Percentiles rank a stretch among this genome's conserved stretches.
phyloP scores from a whole-genome alignment of 202 grass and related monocot species.

The Elaeis oleifera region DNA sequence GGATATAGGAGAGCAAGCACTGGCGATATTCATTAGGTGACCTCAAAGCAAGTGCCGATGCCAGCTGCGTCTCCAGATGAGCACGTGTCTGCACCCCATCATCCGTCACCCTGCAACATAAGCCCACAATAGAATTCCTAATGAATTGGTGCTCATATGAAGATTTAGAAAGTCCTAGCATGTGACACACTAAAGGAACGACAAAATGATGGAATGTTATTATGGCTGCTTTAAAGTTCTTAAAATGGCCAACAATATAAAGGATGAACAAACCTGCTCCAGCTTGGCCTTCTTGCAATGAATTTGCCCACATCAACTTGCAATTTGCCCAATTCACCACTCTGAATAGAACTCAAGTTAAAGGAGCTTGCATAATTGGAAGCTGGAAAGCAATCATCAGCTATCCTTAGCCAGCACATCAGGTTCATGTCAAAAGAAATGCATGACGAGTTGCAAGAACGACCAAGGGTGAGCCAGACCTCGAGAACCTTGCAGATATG shows the following conservation, averaged over 20 bases:
- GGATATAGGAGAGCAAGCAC: slow-evolving; percentile 76
- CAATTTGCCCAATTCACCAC: slow-evolving; percentile 75
- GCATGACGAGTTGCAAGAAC: slow-evolving; percentile 65
- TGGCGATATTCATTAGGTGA: slow-evolving; percentile 91
- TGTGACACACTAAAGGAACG: no score
- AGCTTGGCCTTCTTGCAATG: slow-evolving; percentile 71
- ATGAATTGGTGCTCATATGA: background rate
- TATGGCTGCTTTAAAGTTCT: no score
- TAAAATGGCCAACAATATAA: slow-evolving; percentile 2
- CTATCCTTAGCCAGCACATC: slow-evolving; percentile 95
- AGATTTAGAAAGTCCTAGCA: no score
- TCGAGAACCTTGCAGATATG: slow-evolving; percentile 86
- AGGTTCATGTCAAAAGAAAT: slow-evolving; percentile 69
- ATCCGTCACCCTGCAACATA: slow-evolving; percentile 49
- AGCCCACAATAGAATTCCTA: background rate
- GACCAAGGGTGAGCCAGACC: slow-evolving; percentile 78
- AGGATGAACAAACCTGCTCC: slow-evolving; percentile 54
- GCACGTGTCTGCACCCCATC: slow-evolving; percentile 76
- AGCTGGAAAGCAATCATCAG: slow-evolving; percentile 81
- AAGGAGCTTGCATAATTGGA: slow-evolving; percentile 83
- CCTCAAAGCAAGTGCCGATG: slow-evolving; percentile 64
- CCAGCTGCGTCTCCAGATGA: slow-evolving; percentile 87
- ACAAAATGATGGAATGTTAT: no score
- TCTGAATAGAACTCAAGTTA: slow-evolving; percentile 49
- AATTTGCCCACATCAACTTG: slow-evolving; percentile 80